Evolutionary conservation across 495 filamentous ascomycete species (phyloP).

Genomic region (Xylaria palmicola): DNA sequence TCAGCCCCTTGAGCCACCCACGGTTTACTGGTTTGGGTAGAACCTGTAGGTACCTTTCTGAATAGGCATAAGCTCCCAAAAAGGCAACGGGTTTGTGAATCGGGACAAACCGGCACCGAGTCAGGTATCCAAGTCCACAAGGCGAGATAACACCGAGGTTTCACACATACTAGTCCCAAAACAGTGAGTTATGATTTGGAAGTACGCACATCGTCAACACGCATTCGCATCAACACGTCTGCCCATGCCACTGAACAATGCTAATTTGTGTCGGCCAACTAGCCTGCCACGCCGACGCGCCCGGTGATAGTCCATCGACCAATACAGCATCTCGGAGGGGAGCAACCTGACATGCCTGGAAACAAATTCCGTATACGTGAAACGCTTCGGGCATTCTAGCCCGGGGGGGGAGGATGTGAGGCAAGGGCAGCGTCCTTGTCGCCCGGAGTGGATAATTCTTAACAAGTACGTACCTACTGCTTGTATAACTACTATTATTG

Average conservation of each 20-base stretch:
- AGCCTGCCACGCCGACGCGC: too few relatives aligned
- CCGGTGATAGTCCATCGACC: too few relatives aligned
- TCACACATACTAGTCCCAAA: too few relatives aligned
- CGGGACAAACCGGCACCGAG: conserved; percentile 2
- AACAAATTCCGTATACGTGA: not conserved
- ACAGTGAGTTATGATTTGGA: too few relatives aligned
- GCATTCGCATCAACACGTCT: too few relatives aligned
- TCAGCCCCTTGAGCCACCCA: not conserved
- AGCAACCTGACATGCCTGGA: too few relatives aligned
- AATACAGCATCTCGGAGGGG: too few relatives aligned
- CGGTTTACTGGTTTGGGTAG: not conserved
- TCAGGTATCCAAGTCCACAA: not conserved
- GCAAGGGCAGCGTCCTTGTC: not conserved
- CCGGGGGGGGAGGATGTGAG: not conserved
- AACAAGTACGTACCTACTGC: too few relatives aligned
- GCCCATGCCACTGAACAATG: too few relatives aligned
- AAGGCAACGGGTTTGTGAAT: not conserved
- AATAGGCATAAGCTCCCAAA: not conserved
- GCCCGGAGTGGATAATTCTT: not conserved
- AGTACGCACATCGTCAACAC: too few relatives aligned
- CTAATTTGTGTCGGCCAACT: too few relatives aligned
- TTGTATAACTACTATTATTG: too few relatives aligned
- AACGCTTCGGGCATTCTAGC: conserved; percentile 8
- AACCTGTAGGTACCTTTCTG: not conserved
- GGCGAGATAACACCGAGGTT: not conserved